phyloP scores from a whole-genome alignment of 768 basidiomycete species.

The Phaffia australis region DNA sequence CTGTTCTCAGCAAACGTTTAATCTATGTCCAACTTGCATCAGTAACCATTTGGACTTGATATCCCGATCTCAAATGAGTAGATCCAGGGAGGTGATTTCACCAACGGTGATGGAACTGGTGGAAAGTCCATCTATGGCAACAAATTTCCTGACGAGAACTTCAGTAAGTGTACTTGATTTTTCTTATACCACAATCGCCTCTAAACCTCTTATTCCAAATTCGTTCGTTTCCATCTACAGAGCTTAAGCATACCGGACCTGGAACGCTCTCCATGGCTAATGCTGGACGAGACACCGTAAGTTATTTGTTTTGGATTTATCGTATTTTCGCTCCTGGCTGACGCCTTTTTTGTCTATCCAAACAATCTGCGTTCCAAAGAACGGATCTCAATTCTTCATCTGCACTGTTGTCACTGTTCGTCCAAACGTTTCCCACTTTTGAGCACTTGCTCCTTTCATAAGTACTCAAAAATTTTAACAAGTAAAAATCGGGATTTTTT shows the following conservation, averaged over 20 bases:
- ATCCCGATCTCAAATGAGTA: slow-evolving; percentile 37
- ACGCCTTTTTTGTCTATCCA: slow-evolving; percentile 8
- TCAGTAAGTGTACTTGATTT: slow-evolving; percentile 45
- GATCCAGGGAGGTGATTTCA: slow-evolving; percentile 99
- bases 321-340: slow-evolving; percentile 37
- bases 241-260: slow-evolving; percentile 82
- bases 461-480: too few relatives aligned
- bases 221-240: slow-evolving; percentile 45
- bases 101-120: slow-evolving; percentile 39
- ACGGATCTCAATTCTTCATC: slow-evolving; percentile 75
- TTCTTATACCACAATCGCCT: neutral
- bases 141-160: slow-evolving; percentile 90
- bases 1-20: neutral
- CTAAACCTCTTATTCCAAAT: neutral
- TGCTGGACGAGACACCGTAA: slow-evolving; percentile 71
- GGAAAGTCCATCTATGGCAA: slow-evolving; percentile 32
- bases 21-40: neutral
- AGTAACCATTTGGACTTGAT: neutral
- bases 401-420: slow-evolving; percentile 60
- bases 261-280: slow-evolving; percentile 90
- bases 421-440: neutral
- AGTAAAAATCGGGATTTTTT: neutral
- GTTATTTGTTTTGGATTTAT: slow-evolving; percentile 77
- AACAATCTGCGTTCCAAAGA: slow-evolving; percentile 6
- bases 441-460: neutral